Conservation (phyloP, 331 rosid genomes). For the Quercus phellos region DNA sequence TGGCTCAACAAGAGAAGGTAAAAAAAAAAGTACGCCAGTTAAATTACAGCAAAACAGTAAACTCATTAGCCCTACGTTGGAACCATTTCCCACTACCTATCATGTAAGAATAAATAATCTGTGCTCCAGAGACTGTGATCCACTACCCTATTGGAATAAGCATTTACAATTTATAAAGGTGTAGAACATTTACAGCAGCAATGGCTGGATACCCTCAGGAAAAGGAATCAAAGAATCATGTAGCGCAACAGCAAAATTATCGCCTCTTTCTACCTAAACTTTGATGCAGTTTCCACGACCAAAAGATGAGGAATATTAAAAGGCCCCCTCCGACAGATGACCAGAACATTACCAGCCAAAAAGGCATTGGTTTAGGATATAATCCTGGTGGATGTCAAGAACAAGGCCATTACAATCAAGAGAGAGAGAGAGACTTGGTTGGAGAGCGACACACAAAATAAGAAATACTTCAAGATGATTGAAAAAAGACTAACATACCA, state of each 20-base stretch:
- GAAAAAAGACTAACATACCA: constrained; percentile 35
- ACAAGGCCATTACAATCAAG: background rate
- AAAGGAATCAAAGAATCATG: constrained; percentile 64
- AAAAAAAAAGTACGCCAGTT: constrained; percentile 12
- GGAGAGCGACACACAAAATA: background rate
- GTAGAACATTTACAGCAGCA: constrained; percentile 71
- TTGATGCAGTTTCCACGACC: constrained; percentile 81
- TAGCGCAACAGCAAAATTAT: constrained; percentile 29
- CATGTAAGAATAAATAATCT: constrained; percentile 31
- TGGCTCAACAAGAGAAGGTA: background rate
- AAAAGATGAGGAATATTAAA: constrained; percentile 47
- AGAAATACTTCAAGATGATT: background rate
- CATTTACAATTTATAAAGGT: constrained; percentile 53
- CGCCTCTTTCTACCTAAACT: constrained; percentile 66
- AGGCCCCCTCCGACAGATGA: constrained; percentile 45
- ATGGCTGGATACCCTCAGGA: constrained; percentile 36
- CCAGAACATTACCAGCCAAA: constrained; percentile 79
- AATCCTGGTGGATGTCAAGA: constrained; percentile 47
- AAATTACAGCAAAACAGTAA: constrained; percentile 23
- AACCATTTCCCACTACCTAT: constrained; percentile 29
- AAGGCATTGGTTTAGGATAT: constrained; percentile 86
- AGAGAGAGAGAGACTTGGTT: background rate
- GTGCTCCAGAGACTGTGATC: constrained; percentile 43
- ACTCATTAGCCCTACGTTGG: constrained; percentile 32
- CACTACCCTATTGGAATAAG: constrained; percentile 51